Evolutionary conservation across 73 alveolate species (phyloP), one percentile per base, ranked within the genome.

Genomic region (Symbiodinium natans): DNA sequence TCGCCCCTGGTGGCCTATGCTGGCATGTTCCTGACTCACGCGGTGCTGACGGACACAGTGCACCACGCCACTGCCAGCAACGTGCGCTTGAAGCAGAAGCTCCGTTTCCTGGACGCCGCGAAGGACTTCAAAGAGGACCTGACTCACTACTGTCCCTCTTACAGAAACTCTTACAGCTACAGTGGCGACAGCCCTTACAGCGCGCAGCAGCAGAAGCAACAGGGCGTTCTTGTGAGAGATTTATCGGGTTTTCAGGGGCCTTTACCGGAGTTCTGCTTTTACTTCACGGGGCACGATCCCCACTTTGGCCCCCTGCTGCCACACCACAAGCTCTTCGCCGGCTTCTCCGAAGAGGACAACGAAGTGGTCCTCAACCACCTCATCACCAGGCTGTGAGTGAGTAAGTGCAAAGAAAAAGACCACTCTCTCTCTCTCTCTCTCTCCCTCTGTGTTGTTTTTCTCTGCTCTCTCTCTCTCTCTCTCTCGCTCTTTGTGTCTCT

Each of bases 231-330:
- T 6, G n/a, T n/a, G n/a, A n/a, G n/a, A n/a, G n/a, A n/a, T n/a
- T n/a, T n/a, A n/a, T n/a, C n/a, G 84, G 38, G 23, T 29, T 34
- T 36, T 38, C 23, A 2, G 0, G 87, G 86, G 48, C 96, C 96
- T 13, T 13, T 89, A 48, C 23, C 2, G 25, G 96, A 39, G 33
- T 89, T 68, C 87, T 89, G 96, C 87, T 89, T 40, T 29, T 71
- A 41, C 11, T 89, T 68, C 87, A 71, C 43, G 13, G 96, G 77
- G 19, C 41, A 63, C n/a, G 96, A 89, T 41, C 96, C 96, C 9
- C 96, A 89, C 75, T 89, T 89, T n/a, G 96, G 96, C 5, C 87
- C 86, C 17, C 34, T 89, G 77, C 87, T 89, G 43, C 87, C 75
- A 0, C 87, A 63, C 54, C 43, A 68, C 41, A 38, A 63, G 23